Evolutionary conservation across 768 basidiomycete genomes (phyloP), one percentile per base, ranked within the genome.

Genomic region (Agaricus sinodeliciosus): DNA sequence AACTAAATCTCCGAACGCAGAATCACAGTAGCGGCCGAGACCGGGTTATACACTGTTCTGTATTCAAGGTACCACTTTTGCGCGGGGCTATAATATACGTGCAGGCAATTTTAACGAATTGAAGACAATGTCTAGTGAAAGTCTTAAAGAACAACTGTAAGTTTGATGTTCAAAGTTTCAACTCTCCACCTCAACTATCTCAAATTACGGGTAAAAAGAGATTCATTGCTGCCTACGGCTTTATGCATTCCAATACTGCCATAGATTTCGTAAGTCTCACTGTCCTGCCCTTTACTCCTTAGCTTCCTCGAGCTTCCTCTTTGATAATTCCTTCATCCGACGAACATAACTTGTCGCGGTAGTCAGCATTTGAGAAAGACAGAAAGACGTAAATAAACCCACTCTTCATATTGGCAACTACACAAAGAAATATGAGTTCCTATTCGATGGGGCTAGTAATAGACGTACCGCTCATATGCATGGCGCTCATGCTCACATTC

Each of bases 401-500:
- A 94, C 93, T 96, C 93, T 59, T 94, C 90, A 65, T 93, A 94
- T 71, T 96, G 93, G 64, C 93, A 95, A 71, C 92, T 95, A 56
- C 1, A 40, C 49, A 43, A 31, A 47, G 28, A 16, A 12, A 12
- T 2, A 46, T 35, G 12, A 27, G 27, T 26, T 15, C n/a, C 11
- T 6, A n/a, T 13, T 27, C 8, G 26, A 28, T 25, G 1, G 31
- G n/a, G 15, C 4, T 13, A 37, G 11, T 19, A 27, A 35, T 31
- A 44, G 36, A 75, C 84, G 62, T 63, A 88, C 90, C 89, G 84
- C 73, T 95, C 91, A 63, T 95, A 90, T 31, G 75, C 74, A 65
- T 91, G 87, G 56, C 85, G 76, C 72, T 95, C 87, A 59, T 93
- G 83, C 66, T 92, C 88, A 67, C 93, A 95, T 59, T 94, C 85